Evolutionary conservation across 2,329 filamentous ascomycete genomes (phyloP).

Genomic region (Cadophora sp.): DNA sequence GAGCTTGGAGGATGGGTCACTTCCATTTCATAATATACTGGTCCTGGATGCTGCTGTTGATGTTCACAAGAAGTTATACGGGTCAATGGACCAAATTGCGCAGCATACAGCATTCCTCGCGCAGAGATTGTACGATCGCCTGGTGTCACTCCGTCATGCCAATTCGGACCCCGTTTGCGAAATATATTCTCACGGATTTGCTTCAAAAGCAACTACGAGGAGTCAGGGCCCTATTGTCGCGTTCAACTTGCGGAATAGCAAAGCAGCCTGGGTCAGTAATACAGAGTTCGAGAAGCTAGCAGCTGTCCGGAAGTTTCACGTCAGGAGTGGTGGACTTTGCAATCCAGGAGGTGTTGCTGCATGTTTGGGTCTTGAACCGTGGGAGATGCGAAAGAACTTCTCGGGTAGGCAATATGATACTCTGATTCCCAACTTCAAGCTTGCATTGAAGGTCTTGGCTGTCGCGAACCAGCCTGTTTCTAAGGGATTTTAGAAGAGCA

Average conservation of each 20-base stretch:
- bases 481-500: not conserved
- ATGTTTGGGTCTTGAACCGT: constrained; percentile 74
- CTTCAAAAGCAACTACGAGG: constrained; percentile 41
- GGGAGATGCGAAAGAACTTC: constrained; percentile 86
- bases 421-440: not conserved
- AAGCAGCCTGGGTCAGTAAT: constrained; percentile 79
- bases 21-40: constrained; percentile 89
- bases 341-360: constrained; percentile 87
- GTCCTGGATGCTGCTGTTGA: constrained; percentile 79
- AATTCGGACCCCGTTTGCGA: constrained; percentile 55
- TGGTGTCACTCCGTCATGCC: constrained; percentile 68
- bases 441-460: too few relatives aligned
- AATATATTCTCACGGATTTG: constrained; percentile 44
- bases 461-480: not conserved
- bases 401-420: constrained; percentile 47
- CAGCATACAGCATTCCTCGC: constrained; percentile 74
- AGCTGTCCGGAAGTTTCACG: constrained; percentile 77
- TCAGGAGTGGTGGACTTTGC: constrained; percentile 88
- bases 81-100: constrained; percentile 72
- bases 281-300: constrained; percentile 89
- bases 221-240: constrained; percentile 77
- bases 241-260: constrained; percentile 78
- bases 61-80: constrained; percentile 72
- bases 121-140: constrained; percentile 60
- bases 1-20: constrained; percentile 86